Evolutionary conservation across 2,329 filamentous ascomycete species (phyloP), one percentile per base, ranked within the genome.

Genomic region (Fusarium cyanostomum): DNA sequence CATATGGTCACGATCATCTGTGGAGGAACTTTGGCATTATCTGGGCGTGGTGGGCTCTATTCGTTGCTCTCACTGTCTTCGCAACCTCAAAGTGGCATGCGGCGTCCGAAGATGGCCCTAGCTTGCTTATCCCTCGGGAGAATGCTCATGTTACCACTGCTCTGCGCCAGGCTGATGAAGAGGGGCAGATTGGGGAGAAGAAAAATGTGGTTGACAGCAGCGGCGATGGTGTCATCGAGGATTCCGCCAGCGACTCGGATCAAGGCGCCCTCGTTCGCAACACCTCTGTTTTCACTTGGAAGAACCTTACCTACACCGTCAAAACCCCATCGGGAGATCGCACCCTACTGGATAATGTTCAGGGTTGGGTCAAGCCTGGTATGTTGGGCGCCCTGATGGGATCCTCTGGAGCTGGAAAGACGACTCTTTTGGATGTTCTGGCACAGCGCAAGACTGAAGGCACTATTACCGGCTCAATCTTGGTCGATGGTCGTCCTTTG

Each of bases 351-450:
- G 88, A 95, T 62, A 84, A 94, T 54, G 90, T 96, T 1, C 87
- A 93, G 64, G 92, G 92, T 3, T 96, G 90, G 87, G 90, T 94
- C 52, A 92, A 92, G 74, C 91, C 92, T 1, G 91, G 91, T 41
- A 92, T 88, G 63, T 76, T 93, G 16, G 92, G 89, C 3, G 91
- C 90, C 5, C 80, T 94, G n/a, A 92, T 94, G 91, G 89, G 91
- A 69, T 86, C 90, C 3, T 91, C 89, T 10, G 92, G 91, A 64
- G 92, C 92, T 13, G 92, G 92, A 48, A 96, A 96, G 77, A 96
- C 92, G 0, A 95, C 92, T 0, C 83, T 96, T 3, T 80, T 96
- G 7, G 92, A 96, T 74, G 90, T 92, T 3, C 82, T 96, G 28
- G 92, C 92, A 6, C 91, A 90, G 59, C 86, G 91, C 67, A 90